Conservation (phyloP, 2,329 filamentous ascomycete species). For the Neophaeococcomyces mojaviensis region DNA sequence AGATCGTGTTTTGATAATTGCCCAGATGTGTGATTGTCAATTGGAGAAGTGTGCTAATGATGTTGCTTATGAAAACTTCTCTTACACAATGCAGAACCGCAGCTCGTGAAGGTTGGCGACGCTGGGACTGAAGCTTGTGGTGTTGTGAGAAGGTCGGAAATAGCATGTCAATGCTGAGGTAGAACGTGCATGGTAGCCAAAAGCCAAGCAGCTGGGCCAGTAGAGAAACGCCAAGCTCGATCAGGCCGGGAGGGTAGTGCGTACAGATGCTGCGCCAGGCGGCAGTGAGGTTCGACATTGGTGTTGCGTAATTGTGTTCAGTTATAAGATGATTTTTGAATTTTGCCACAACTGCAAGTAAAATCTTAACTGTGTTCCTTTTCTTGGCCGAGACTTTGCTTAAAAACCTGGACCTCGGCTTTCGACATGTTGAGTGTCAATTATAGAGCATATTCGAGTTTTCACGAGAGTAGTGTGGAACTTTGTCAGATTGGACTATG, state of each 20-base stretch:
- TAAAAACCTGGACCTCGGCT: too few relatives aligned
- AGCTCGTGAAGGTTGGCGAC: slow-evolving; percentile 13
- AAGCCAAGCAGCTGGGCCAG: slow-evolving; percentile 34
- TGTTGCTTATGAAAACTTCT: background rate
- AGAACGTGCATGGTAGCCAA: slow-evolving; percentile 15
- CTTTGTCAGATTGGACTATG: too few relatives aligned
- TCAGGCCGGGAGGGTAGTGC: slow-evolving; percentile 11
- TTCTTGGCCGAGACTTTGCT: too few relatives aligned
- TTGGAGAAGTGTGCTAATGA: background rate
- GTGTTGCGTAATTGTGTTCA: too few relatives aligned
- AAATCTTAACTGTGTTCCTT: too few relatives aligned
- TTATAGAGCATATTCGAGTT: too few relatives aligned
- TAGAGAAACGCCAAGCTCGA: slow-evolving; percentile 33
- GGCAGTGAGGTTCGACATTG: background rate
- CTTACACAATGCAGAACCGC: slow-evolving; percentile 16
- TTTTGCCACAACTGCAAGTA: too few relatives aligned
- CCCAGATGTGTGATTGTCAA: background rate
- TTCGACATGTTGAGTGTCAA: too few relatives aligned
- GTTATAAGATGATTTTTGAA: too few relatives aligned
- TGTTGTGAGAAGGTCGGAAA: slow-evolving; percentile 16
- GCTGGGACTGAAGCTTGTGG: slow-evolving; percentile 18
- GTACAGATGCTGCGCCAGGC: background rate
- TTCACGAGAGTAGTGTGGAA: too few relatives aligned
- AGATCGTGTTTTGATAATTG: slow-evolving; percentile 11
- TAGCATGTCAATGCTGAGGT: slow-evolving; percentile 14